phyloP scores from a whole-genome alignment of 192 early-diverging fungal species.

The Podila horticola region DNA sequence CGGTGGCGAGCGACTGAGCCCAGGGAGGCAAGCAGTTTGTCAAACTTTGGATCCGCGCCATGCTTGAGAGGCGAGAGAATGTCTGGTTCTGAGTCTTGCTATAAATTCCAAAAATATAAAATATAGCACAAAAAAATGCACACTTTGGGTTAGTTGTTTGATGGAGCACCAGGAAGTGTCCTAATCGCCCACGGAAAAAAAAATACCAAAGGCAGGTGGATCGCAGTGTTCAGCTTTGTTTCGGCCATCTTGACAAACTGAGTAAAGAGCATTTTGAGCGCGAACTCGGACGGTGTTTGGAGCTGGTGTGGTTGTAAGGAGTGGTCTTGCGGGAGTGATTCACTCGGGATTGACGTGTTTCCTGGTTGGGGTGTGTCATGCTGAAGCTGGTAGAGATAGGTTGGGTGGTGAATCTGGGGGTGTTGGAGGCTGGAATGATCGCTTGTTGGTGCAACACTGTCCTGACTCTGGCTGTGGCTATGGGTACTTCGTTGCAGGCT shows the following conservation, averaged over 20 bases:
- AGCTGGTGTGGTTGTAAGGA: conserved; percentile 32
- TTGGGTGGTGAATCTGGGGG: conserved; percentile 6
- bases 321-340: conserved; percentile 1
- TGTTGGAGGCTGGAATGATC: conserved; percentile 6
- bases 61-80: conserved; percentile 66
- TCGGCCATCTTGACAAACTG: conserved; percentile 71
- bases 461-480: conserved; percentile 47
- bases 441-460: conserved; percentile 29
- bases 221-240: conserved; percentile 59
- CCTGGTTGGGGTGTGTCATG: conserved; percentile 32
- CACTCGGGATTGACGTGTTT: conserved; percentile 13
- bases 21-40: conserved; percentile 80
- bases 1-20: conserved; percentile 85
- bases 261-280: conserved; percentile 62
- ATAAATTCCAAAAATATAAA: background rate
- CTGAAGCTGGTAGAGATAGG: conserved; percentile 27
- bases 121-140: no score
- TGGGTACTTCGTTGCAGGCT: conserved; percentile 19
- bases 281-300: conserved; percentile 65
- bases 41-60: conserved; percentile 82
- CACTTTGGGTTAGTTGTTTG: background rate
- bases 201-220: conserved; percentile 41
- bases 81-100: conserved; percentile 74
- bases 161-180: background rate
- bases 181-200: background rate